Evolutionary conservation across 768 basidiomycete genomes (phyloP).

Genomic region (Boletus rubescentipes): DNA sequence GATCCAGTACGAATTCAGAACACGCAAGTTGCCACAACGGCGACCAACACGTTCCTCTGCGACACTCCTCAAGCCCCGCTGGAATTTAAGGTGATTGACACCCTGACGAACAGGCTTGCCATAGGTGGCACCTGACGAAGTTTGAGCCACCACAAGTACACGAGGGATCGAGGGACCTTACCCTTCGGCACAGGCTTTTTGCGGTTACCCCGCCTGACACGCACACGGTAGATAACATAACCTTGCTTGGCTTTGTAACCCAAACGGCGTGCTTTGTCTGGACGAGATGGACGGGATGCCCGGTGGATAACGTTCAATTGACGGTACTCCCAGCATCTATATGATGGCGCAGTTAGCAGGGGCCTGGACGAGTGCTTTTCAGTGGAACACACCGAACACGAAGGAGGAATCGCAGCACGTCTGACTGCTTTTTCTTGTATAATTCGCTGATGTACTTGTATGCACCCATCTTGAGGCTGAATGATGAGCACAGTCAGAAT

Average conservation of each 20-base stretch:
- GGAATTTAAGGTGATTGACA: slow-evolving; percentile 99
- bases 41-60: slow-evolving; percentile 98
- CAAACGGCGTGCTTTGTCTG: slow-evolving; percentile 97
- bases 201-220: slow-evolving; percentile 97
- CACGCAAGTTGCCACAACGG: slow-evolving; percentile 94
- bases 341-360: slow-evolving; percentile 6
- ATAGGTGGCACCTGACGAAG: slow-evolving; percentile 80
- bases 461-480: slow-evolving; percentile 74
- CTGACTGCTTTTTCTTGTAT: slow-evolving; percentile 98
- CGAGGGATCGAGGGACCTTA: slow-evolving; percentile 32
- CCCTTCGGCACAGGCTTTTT: slow-evolving; percentile 99
- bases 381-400: slow-evolving; percentile 75
- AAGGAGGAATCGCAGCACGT: slow-evolving; percentile 96
- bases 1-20: slow-evolving; percentile 98
- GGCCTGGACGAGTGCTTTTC: not conserved
- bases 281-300: slow-evolving; percentile 95
- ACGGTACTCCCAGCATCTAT: slow-evolving; percentile 97
- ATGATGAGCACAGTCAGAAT: slow-evolving; percentile 20
- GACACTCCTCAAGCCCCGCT: slow-evolving; percentile 86
- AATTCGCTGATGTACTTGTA: slow-evolving; percentile 97
- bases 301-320: slow-evolving; percentile 98
- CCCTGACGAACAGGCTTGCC: slow-evolving; percentile 99
- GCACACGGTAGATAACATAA: slow-evolving; percentile 95
- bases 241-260: slow-evolving; percentile 99
- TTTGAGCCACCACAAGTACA: not conserved